These are phyloP conservation scores for Sugiyamaella americana DNA, from an alignment of 805 yeast species.

Conservation along the genomic window DNA sequence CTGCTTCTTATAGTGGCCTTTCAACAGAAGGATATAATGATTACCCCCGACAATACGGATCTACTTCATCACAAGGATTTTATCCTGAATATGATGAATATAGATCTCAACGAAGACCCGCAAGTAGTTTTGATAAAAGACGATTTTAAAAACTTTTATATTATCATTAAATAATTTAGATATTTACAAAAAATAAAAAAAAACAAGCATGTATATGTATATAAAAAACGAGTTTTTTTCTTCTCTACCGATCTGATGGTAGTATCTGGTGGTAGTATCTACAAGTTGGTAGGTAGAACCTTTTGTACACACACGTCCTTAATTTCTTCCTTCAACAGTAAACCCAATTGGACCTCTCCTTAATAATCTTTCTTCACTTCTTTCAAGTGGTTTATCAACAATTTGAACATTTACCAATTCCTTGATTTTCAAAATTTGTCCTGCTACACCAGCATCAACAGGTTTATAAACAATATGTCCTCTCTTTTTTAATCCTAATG, in stretches of 20 bases:
- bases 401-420: constrained; percentile 81
- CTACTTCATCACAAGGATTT: not conserved
- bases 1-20: not conserved
- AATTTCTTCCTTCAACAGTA: constrained; percentile 28
- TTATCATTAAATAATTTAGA: too few relatives aligned
- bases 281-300: too few relatives aligned
- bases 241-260: too few relatives aligned
- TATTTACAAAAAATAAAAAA: too few relatives aligned
- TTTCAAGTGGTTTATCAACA: constrained; percentile 47
- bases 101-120: not conserved
- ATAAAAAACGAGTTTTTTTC: too few relatives aligned
- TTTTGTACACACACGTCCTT: too few relatives aligned
- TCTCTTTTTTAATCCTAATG: constrained; percentile 70
- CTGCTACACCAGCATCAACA: constrained; percentile 76
- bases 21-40: not conserved
- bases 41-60: not conserved
- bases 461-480: constrained; percentile 67
- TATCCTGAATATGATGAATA: not conserved
- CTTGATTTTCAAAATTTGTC: constrained; percentile 73
- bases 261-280: too few relatives aligned
- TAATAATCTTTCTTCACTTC: constrained; percentile 37
- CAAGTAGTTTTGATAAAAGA: not conserved
- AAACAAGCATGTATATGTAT: too few relatives aligned
- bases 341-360: constrained; percentile 29
- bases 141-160: too few relatives aligned